Evolutionary conservation across 2,329 filamentous ascomycete species (phyloP).

Genomic region (Penicillium freii): DNA sequence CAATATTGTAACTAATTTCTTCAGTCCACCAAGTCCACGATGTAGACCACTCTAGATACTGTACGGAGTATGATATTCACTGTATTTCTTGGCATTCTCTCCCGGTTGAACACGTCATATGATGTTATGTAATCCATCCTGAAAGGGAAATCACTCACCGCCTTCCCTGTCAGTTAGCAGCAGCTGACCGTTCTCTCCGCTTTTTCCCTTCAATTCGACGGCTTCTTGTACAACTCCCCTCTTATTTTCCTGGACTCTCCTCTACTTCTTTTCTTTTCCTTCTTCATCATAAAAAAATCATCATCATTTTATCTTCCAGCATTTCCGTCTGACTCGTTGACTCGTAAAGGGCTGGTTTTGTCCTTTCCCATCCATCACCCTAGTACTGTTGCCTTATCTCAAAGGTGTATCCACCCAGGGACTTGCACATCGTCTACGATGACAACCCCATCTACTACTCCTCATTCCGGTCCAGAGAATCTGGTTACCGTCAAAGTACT

Average conservation of each 20-base stretch:
- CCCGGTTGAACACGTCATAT: conserved; percentile 4
- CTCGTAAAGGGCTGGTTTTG: conserved; percentile 10
- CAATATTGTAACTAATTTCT: background rate
- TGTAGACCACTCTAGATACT: background rate
- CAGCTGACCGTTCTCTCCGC: conserved; percentile 13
- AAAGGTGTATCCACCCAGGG: conserved; percentile 11
- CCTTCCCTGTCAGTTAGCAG: background rate
- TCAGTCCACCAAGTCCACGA: background rate
- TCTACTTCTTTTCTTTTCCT: conserved; percentile 16
- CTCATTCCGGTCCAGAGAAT: conserved; percentile 61
- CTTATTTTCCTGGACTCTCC: conserved; percentile 11
- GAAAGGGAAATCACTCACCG: background rate
- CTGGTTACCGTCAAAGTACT: conserved; percentile 82
- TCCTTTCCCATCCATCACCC: background rate
- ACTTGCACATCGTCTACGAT: conserved; percentile 20
- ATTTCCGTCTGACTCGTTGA: conserved; percentile 8
- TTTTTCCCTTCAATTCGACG: conserved; percentile 18
- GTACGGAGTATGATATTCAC: background rate
- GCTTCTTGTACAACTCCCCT: conserved; percentile 17
- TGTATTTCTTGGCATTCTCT: background rate
- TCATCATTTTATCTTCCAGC: conserved; percentile 13
- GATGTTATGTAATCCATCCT: background rate
- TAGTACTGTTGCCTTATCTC: conserved; percentile 14
- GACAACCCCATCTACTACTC: conserved; percentile 41
- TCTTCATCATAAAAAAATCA: conserved; percentile 9